Conservation (phyloP, 139 green algal genomes). For the Axilococcus clingmanii region DNA sequence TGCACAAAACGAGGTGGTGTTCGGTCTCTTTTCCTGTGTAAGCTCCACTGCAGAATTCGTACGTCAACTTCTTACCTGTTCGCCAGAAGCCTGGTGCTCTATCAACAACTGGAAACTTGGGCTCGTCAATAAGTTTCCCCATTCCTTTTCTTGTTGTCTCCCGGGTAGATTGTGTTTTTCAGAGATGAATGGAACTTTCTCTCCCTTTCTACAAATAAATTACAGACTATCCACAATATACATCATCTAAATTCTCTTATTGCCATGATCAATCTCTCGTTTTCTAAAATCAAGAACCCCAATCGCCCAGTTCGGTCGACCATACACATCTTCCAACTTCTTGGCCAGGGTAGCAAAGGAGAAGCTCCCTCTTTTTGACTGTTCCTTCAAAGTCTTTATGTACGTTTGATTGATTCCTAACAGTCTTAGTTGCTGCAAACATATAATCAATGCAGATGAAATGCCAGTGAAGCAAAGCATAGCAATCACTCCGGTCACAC, state of each 20-base stretch:
- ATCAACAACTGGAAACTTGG: slow-evolving; percentile 21
- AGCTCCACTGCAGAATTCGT: not conserved
- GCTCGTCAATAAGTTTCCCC: slow-evolving; percentile 20
- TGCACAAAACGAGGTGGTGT: slow-evolving; percentile 2
- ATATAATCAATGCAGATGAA: no score
- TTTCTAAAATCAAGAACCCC: no score
- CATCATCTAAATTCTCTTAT: not conserved
- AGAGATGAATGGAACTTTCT: not conserved
- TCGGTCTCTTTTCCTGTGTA: not conserved
- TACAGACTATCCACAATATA: not conserved
- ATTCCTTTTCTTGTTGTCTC: not conserved
- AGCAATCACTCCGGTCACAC: no score
- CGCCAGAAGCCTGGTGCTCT: slow-evolving; percentile 11
- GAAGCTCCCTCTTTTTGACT: no score
- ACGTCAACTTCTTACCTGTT: slow-evolving; percentile 7
- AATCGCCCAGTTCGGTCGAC: no score
- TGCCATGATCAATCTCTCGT: no score
- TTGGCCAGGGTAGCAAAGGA: no score
- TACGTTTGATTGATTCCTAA: no score
- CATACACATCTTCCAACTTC: no score
- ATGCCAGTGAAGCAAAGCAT: no score
- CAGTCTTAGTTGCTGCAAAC: no score
- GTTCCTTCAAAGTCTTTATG: no score
- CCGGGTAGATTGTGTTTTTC: not conserved
- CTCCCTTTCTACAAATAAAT: not conserved